Evolutionary conservation across 495 filamentous ascomycete genomes (phyloP).

Genomic region (Penicillium robsamsonii): DNA sequence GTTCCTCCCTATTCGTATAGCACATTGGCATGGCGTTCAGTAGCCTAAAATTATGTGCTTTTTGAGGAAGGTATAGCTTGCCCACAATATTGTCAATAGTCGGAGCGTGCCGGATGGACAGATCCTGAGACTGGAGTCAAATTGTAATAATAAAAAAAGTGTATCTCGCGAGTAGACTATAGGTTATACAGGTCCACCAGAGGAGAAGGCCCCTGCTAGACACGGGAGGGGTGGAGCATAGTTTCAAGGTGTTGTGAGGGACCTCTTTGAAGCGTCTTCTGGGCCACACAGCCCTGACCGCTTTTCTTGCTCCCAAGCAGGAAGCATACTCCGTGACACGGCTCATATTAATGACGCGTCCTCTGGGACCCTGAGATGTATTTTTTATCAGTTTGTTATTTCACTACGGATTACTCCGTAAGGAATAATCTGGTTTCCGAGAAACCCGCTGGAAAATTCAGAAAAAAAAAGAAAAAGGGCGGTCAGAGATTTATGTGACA

Average conservation of each 20-base stretch:
- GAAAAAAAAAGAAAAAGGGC: conserved; percentile 13
- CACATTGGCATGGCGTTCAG: conserved; percentile 7
- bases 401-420: not conserved
- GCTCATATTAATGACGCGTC: conserved; percentile 24
- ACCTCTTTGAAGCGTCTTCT: not conserved
- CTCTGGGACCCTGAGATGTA: not conserved
- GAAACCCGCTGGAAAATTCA: conserved; percentile 24
- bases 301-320: conserved; percentile 12
- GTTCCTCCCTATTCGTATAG: not conserved
- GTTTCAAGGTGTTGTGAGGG: not conserved
- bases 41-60: not conserved
- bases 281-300: conserved; percentile 16
- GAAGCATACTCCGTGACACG: conserved; percentile 12
- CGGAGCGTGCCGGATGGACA: conserved; percentile 30
- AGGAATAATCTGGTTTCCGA: conserved; percentile 18
- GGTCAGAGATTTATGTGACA: conserved; percentile 12
- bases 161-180: conserved; percentile 6
- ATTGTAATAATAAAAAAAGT: conserved; percentile 9
- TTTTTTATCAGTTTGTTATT: not conserved
- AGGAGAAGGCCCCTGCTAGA: conserved; percentile 21
- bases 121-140: not conserved
- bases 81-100: conserved; percentile 12
- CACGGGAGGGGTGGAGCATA: conserved; percentile 22
- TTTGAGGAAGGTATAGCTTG: conserved; percentile 15
- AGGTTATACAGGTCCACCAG: conserved; percentile 3